A percentile compares a stretch with the other conserved stretches of the same genome.
phyloP scores from a whole-genome alignment of 1,139 yeast species.

The Sugiyamaella novakii region DNA sequence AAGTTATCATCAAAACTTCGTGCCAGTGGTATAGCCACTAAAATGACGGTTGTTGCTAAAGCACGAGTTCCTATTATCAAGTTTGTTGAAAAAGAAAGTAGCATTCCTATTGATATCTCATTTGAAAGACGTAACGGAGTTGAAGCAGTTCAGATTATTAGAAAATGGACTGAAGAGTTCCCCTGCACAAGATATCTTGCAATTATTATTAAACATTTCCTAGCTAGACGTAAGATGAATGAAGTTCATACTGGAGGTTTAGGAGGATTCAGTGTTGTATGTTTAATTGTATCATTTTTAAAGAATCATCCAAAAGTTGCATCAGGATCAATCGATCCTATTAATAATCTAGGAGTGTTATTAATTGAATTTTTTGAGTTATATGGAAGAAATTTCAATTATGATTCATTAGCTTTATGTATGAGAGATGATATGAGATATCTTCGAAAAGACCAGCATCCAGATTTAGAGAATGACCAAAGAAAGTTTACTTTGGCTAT shows the following conservation, averaged over 20 bases:
- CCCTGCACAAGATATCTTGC: constrained; percentile 88
- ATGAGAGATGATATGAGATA: constrained; percentile 55
- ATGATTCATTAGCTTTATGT: constrained; percentile 59
- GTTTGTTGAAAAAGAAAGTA: constrained; percentile 73
- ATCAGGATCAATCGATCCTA: constrained; percentile 64
- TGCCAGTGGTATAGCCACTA: constrained; percentile 61
- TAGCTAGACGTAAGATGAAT: constrained; percentile 75
- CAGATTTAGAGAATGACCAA: constrained; percentile 57
- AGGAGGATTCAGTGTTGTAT: constrained; percentile 92
- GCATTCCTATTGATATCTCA: constrained; percentile 84
- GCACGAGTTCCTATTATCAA: constrained; percentile 97
- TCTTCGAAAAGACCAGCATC: constrained; percentile 57
- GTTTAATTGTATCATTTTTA: constrained; percentile 81
- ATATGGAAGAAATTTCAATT: constrained; percentile 91
- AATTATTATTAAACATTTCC: constrained; percentile 80
- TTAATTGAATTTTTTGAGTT: constrained; percentile 91
- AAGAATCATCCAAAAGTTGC: constrained; percentile 73
- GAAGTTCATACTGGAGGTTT: constrained; percentile 96
- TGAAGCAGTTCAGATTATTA: constrained; percentile 77
- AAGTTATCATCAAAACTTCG: constrained; percentile 74
- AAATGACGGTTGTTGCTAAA: constrained; percentile 83
- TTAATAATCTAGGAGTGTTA: constrained; percentile 82
- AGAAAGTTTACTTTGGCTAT: constrained; percentile 68
- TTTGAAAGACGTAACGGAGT: constrained; percentile 88
- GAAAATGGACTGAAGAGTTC: constrained; percentile 70